phyloP scores from a whole-genome alignment of 768 basidiomycete genomes.

The Rhizopogon salebrosus region DNA sequence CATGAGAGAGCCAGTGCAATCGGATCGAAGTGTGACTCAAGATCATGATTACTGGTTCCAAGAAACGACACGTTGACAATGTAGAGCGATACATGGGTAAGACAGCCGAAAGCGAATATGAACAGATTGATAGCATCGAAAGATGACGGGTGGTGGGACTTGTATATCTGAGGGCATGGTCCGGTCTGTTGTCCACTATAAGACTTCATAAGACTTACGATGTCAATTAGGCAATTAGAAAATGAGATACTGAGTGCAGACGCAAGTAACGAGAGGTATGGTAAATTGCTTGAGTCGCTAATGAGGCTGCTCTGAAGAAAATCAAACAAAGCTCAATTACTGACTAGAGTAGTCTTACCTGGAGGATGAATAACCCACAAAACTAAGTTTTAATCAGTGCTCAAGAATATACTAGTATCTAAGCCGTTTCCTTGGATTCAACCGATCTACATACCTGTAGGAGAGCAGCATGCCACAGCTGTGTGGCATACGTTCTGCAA shows the following conservation, averaged over 20 bases:
- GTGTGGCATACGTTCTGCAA: constrained; percentile 13
- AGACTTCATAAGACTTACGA: constrained; percentile 12
- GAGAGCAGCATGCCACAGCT: constrained; percentile 26
- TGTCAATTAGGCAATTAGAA: constrained; percentile 16
- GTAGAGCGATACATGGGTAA: constrained; percentile 12
- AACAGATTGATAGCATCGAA: constrained; percentile 18
- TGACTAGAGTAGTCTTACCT: constrained; percentile 12
- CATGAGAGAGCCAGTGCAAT: background rate
- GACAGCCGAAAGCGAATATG: constrained; percentile 19
- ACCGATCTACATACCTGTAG: constrained; percentile 27
- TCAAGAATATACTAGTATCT: background rate
- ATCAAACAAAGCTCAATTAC: background rate
- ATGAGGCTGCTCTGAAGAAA: constrained; percentile 12
- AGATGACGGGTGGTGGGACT: constrained; percentile 12
- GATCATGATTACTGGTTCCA: background rate
- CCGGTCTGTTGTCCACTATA: background rate
- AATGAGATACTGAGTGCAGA: constrained; percentile 17
- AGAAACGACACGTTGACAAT: constrained; percentile 3
- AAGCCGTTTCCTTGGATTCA: background rate
- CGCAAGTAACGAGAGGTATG: constrained; percentile 11
- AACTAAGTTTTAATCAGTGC: constrained; percentile 3
- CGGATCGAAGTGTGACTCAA: background rate
- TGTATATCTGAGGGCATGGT: constrained; percentile 16
- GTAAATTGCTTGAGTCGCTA: background rate
- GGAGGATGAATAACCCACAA: constrained; percentile 27